phyloP scores from a whole-genome alignment of 257 asterid species.

The Catharanthus roseus region DNA sequence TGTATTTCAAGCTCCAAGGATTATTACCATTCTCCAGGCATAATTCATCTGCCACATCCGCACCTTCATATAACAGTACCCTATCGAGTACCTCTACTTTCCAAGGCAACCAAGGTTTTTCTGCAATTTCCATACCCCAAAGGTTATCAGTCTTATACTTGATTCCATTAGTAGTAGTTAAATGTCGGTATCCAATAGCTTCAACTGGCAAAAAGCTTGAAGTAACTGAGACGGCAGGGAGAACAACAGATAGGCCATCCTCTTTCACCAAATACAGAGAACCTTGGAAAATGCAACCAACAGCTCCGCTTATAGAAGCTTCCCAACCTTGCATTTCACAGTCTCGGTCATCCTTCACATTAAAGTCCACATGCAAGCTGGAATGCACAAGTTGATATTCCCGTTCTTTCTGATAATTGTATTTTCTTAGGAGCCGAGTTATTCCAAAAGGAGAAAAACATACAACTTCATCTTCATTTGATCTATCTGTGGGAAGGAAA shows the following conservation, averaged over 20 bases:
- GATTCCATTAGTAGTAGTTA: constrained; percentile 29
- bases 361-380: constrained; percentile 41
- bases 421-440: constrained; percentile 61
- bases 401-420: constrained; percentile 35
- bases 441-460: constrained; percentile 88
- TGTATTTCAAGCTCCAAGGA: constrained; percentile 14
- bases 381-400: constrained; percentile 56
- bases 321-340: constrained; percentile 43
- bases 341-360: constrained; percentile 46
- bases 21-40: constrained; percentile 78
- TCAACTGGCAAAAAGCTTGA: constrained; percentile 67
- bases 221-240: constrained; percentile 67
- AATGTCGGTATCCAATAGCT: constrained; percentile 60
- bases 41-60: constrained; percentile 76
- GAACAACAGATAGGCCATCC: constrained; percentile 78
- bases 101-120: constrained; percentile 65
- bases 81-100: constrained; percentile 88
- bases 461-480: constrained; percentile 50
- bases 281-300: constrained; percentile 78
- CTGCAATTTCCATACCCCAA: constrained; percentile 33
- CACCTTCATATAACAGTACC: constrained; percentile 70
- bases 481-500: constrained; percentile 53
- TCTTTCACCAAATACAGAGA: constrained; percentile 69
- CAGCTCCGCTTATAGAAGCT: constrained; percentile 51
- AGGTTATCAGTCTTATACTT: constrained; percentile 34